A percentile compares a stretch with the other conserved stretches of the same genome.
Conservation (phyloP, 139 green algal genomes). For the Coelastrella sp. region DNA sequence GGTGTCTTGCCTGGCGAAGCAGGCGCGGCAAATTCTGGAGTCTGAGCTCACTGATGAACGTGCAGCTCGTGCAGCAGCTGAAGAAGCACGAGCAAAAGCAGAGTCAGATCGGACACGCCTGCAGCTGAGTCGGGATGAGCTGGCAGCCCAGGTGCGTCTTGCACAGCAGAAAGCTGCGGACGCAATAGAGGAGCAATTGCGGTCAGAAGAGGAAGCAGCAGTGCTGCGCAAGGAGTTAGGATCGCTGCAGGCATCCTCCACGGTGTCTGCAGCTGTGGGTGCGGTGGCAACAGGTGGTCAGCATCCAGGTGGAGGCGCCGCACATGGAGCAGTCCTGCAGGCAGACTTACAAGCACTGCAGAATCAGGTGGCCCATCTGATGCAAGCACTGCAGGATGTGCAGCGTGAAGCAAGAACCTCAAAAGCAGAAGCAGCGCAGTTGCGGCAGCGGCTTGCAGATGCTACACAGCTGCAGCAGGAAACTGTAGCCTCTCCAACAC, state of each 20-base stretch:
- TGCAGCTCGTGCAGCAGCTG: conserved; percentile 27
- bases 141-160: conserved; percentile 56
- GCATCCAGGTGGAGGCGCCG: background rate
- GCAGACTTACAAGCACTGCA: conserved; percentile 13
- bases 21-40: conserved; percentile 33
- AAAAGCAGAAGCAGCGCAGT: background rate
- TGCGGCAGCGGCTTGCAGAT: background rate
- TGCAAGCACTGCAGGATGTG: conserved; percentile 12
- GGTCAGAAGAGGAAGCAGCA: conserved; percentile 63
- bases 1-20: background rate
- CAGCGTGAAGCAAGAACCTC: background rate
- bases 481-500: background rate
- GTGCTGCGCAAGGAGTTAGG: conserved; percentile 64
- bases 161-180: conserved; percentile 59
- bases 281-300: background rate
- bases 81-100: conserved; percentile 35
- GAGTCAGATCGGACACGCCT: conserved; percentile 55
- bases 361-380: background rate
- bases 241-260: conserved; percentile 42
- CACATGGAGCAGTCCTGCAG: background rate
- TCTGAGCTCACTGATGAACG: conserved; percentile 34
- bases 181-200: conserved; percentile 72
- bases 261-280: background rate
- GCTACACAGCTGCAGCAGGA: background rate
- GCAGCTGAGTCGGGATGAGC: conserved; percentile 51